phyloP scores from a whole-genome alignment of 2,329 filamentous ascomycete species.

The Eutypa lata region DNA sequence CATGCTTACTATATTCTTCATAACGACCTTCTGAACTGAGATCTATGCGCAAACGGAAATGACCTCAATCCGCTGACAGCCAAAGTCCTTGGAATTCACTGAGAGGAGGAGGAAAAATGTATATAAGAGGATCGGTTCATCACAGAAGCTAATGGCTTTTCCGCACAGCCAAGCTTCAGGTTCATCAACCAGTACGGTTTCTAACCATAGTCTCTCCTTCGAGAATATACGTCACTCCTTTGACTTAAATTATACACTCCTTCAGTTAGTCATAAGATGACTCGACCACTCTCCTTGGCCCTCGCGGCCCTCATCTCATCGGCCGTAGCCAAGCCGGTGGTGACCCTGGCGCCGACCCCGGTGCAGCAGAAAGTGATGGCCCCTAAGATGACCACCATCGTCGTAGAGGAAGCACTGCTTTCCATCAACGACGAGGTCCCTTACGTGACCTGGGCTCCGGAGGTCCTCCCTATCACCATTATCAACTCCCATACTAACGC shows the following conservation, averaged over 20 bases:
- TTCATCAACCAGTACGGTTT: background rate
- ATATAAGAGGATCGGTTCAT: background rate
- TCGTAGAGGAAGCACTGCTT: background rate
- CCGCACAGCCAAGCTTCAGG: background rate
- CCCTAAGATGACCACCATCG: background rate
- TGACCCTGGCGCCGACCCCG: background rate
- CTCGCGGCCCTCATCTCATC: background rate
- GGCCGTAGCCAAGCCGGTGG: background rate
- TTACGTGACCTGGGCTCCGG: background rate
- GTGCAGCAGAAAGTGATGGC: background rate
- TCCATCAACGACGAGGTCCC: background rate
- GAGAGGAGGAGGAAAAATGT: background rate
- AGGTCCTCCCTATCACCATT: slow-evolving; percentile 10
- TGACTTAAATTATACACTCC: background rate
- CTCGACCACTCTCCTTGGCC: background rate
- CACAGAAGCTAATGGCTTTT: background rate
- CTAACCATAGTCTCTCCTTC: background rate
- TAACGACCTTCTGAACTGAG: background rate
- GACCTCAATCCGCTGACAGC: background rate
- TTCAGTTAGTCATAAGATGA: background rate
- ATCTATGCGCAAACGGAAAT: background rate
- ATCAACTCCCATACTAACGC: slow-evolving; percentile 7
- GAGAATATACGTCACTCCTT: background rate
- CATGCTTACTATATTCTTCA: background rate
- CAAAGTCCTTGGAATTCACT: no score